Evolutionary conservation across 164 flowering plant species (phyloP).

Genomic region (Dillenia suffruticosa): DNA sequence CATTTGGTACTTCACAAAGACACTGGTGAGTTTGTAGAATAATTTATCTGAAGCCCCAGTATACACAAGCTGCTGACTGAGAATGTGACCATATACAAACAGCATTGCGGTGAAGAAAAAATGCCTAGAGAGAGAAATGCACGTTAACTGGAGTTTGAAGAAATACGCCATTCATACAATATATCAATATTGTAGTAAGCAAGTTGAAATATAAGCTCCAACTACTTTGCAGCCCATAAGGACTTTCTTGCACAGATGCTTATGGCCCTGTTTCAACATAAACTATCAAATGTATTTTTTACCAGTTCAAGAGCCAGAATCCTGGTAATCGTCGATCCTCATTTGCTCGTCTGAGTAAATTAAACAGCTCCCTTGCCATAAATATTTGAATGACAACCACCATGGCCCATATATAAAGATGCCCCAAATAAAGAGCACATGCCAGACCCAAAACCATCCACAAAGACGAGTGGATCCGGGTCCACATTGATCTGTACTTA

Average conservation of each 20-base stretch:
- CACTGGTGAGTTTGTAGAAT: slow-evolving; percentile 59
- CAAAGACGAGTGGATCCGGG: slow-evolving; percentile 67
- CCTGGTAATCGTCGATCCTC: slow-evolving; percentile 90
- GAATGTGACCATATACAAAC: slow-evolving; percentile 86
- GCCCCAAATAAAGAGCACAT: slow-evolving; percentile 82
- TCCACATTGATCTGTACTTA: slow-evolving; percentile 80
- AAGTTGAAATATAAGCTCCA: not conserved
- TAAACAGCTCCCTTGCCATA: slow-evolving; percentile 91
- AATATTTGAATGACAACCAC: slow-evolving; percentile 86
- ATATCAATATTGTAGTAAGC: not conserved
- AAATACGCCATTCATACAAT: no score
- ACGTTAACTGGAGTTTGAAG: not conserved
- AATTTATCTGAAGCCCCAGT: slow-evolving; percentile 79
- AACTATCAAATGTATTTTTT: slow-evolving; percentile 7
- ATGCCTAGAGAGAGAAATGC: slow-evolving; percentile 52
- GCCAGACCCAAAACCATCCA: slow-evolving; percentile 97
- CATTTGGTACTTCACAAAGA: slow-evolving; percentile 87
- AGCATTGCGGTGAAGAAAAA: slow-evolving; percentile 98
- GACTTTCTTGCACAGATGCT: not conserved
- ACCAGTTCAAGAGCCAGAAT: slow-evolving; percentile 93
- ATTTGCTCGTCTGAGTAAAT: slow-evolving; percentile 69
- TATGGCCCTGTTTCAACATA: not conserved
- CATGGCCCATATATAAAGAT: slow-evolving; percentile 95
- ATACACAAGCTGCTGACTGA: slow-evolving; percentile 82
- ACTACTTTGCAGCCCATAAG: not conserved